Evolutionary conservation across 2,329 filamentous ascomycete species (phyloP).

Genomic region (Alternaria dauci): DNA sequence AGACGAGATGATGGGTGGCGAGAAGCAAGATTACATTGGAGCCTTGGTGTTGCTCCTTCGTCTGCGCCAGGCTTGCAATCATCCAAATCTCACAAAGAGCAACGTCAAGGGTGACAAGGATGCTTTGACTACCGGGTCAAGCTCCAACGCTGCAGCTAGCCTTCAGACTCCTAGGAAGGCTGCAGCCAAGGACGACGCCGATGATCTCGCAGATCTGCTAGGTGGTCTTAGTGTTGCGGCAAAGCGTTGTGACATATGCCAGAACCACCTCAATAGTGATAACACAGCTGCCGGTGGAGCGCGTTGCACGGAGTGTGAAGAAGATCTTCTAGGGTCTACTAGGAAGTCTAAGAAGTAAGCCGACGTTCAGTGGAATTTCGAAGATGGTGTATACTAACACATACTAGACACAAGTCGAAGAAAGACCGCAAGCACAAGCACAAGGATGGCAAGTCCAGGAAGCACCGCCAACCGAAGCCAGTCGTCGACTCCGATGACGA

Average conservation of each 20-base stretch:
- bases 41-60: conserved; percentile 91
- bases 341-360: conserved; percentile 52
- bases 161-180: conserved; percentile 50
- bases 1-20: conserved; percentile 84
- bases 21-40: conserved; percentile 87
- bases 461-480: conserved; percentile 43
- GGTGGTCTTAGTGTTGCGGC: conserved; percentile 80
- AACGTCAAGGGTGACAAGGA: conserved; percentile 90
- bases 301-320: conserved; percentile 77
- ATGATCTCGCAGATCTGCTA: conserved; percentile 85
- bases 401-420: conserved; percentile 42
- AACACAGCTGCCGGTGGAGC: conserved; percentile 63
- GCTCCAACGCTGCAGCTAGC: conserved; percentile 51
- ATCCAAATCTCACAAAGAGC: conserved; percentile 84
- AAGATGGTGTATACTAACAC: conserved; percentile 42
- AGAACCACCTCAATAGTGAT: conserved; percentile 68
- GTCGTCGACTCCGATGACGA: conserved; percentile 39
- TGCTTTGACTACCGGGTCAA: conserved; percentile 71
- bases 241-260: conserved; percentile 85
- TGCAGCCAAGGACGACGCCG: conserved; percentile 68
- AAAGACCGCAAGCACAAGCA: conserved; percentile 56
- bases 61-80: conserved; percentile 92
- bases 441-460: conserved; percentile 41
- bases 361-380: conserved; percentile 36
- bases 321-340: conserved; percentile 70